A percentile compares a stretch with the other conserved stretches of the same genome.
Conservation (phyloP, 345 rosid genomes). For the Sonneratia alba region DNA sequence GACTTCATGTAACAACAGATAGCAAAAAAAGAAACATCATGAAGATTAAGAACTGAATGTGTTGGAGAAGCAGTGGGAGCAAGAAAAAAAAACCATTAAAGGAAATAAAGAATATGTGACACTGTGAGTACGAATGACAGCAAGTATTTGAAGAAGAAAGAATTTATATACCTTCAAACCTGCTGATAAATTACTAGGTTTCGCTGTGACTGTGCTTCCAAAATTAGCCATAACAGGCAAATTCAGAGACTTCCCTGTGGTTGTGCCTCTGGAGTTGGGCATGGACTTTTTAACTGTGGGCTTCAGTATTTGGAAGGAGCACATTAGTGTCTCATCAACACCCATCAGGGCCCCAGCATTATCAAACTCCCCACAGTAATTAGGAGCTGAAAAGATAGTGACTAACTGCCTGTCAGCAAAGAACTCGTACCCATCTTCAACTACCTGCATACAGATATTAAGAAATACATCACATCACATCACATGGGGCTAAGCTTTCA, state of each 20-base stretch:
- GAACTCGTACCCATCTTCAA: conserved; percentile 10
- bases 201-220: conserved; percentile 6
- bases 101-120: too few species aligned
- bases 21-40: neutral
- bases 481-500: neutral
- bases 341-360: conserved; percentile 8
- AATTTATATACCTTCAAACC: conserved; percentile 1
- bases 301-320: conserved; percentile 9
- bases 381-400: conserved; percentile 7
- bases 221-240: neutral
- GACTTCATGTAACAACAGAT: neutral
- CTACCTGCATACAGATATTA: neutral
- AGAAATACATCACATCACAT: neutral
- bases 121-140: neutral
- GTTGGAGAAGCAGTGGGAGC: neutral
- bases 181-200: neutral
- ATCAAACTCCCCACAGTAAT: conserved; percentile 7
- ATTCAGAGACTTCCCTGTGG: neutral
- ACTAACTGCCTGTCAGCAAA: conserved; percentile 9
- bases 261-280: neutral
- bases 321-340: conserved; percentile 8
- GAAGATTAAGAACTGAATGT: neutral
- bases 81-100: neutral
- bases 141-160: neutral
- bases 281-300: neutral